Percentiles rank a stretch among this genome's conserved stretches.
These are phyloP conservation scores for Xylaria grammica DNA, from an alignment of 495 filamentous ascomycete species.

Conservation along the genomic window DNA sequence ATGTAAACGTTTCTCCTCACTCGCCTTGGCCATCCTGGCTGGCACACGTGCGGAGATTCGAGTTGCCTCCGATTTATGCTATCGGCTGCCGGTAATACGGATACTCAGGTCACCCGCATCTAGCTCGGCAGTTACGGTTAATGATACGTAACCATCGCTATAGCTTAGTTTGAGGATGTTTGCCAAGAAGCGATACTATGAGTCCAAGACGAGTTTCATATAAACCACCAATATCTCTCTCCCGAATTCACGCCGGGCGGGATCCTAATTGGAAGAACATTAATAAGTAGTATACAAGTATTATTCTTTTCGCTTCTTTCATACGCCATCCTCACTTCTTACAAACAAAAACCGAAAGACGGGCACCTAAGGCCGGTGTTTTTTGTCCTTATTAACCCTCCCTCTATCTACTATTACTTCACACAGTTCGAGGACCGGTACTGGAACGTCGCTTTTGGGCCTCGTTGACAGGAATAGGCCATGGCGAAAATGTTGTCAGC, in stretches of 20 bases:
- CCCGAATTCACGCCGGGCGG: no score
- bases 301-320: no score
- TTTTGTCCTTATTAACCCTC: no score
- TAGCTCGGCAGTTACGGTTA: constrained; percentile 15
- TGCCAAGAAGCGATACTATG: not conserved
- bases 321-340: no score
- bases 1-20: constrained; percentile 10
- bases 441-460: no score
- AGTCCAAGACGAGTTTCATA: not conserved
- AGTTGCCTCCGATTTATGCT: constrained; percentile 7
- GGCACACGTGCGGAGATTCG: constrained; percentile 2
- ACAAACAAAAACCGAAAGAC: no score
- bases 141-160: not conserved
- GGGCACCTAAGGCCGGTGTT: no score
- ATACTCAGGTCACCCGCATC: not conserved
- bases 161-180: not conserved
- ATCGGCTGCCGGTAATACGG: constrained; percentile 19
- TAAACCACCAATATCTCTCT: no score
- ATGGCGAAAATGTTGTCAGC: not conserved
- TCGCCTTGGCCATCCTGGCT: not conserved
- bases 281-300: no score
- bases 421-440: no score
- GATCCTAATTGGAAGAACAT: no score
- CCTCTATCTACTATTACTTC: no score
- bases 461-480: not conserved